Evolutionary conservation across 225 moss, liverwort and hornwort genomes (phyloP).

Genomic region (Lunularia cruciata): DNA sequence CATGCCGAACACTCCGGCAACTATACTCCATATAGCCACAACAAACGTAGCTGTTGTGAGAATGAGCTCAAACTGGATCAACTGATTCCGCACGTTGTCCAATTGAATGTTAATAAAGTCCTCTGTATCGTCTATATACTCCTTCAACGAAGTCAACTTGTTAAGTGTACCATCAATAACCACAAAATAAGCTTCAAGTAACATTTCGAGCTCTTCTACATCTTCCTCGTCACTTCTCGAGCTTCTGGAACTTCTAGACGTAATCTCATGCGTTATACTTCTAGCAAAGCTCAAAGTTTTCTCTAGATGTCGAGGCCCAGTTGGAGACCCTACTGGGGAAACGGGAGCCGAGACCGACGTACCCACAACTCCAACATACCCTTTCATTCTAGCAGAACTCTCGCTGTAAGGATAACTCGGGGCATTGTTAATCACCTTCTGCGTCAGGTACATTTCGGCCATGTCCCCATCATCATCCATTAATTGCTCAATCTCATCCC

Average conservation of each 20-base stretch:
- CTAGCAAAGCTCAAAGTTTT: constrained; percentile 64
- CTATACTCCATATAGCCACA: constrained; percentile 78
- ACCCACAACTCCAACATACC: constrained; percentile 49
- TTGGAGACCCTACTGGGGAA: constrained; percentile 82
- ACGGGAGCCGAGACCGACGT: constrained; percentile 84
- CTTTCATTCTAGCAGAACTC: constrained; percentile 38
- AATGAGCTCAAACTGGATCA: constrained; percentile 94
- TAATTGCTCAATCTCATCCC: constrained; percentile 90
- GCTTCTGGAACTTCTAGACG: constrained; percentile 39
- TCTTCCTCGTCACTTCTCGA: constrained; percentile 62
- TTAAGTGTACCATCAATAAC: constrained; percentile 94
- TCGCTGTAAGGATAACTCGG: constrained; percentile 51
- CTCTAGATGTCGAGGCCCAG: constrained; percentile 52
- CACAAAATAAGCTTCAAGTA: constrained; percentile 97
- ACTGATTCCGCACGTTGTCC: constrained; percentile 98
- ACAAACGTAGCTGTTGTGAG: constrained; percentile 97
- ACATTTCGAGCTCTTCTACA: constrained; percentile 98
- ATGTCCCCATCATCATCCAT: constrained; percentile 99
- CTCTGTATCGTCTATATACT: constrained; percentile 97
- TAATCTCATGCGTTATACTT: constrained; percentile 20
- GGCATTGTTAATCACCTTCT: constrained; percentile 55
- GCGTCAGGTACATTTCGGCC: constrained; percentile 96
- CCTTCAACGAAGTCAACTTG: constrained; percentile 91
- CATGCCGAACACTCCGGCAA: constrained; percentile 98
- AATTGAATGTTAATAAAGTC: constrained; percentile 98